Evolutionary conservation across 306 rosid genomes (phyloP), one percentile per base, ranked within the genome.

Genomic region (Trifolium dubium): DNA sequence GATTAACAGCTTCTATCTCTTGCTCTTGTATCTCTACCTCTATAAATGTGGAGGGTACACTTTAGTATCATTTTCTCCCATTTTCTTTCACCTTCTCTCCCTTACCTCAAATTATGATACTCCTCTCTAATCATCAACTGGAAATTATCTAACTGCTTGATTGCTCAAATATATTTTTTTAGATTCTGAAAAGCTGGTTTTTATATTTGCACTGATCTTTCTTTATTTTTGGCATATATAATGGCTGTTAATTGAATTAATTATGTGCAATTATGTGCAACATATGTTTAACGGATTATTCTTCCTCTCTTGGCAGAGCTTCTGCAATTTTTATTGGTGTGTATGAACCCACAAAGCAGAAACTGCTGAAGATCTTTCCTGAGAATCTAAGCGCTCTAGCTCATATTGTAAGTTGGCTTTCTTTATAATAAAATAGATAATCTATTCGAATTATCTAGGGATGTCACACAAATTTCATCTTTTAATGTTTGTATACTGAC

Each of bases 311-410:
- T 73, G 40, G 19, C 91, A 89, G 96, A 81, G 96, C 96, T 51
- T 87, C 97, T 76, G 97, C 97, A 10, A 53, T 92, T 74, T 92
- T 89, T 77, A 71, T 89, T 65, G 97, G 97, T 67, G 91, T 89
- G 15, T 92, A 92, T 80, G 97, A 92, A 73, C 96, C 97, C 43
- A 69, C 87, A 19, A 92, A 92, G 85, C 92, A 80, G 76, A 85
- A 77, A 73, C 64, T 92, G 79, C 81, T 92, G 47, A 68, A 69
- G 60, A 74, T 85, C 17, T 77, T 92, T 32, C 97, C 97, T 14
- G 91, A 86, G 60, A 83, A 85, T 76, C 83, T 92, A 75, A 92
- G 87, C 4, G 96, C 89, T 17, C 61, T 89, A 73, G 97, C 91
- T 76, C 96, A 92, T 74, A 47, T 92, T 87, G 93, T 92, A 88